Conservation (phyloP, 306 rosid species). For the Gastrolobium bilobum region DNA sequence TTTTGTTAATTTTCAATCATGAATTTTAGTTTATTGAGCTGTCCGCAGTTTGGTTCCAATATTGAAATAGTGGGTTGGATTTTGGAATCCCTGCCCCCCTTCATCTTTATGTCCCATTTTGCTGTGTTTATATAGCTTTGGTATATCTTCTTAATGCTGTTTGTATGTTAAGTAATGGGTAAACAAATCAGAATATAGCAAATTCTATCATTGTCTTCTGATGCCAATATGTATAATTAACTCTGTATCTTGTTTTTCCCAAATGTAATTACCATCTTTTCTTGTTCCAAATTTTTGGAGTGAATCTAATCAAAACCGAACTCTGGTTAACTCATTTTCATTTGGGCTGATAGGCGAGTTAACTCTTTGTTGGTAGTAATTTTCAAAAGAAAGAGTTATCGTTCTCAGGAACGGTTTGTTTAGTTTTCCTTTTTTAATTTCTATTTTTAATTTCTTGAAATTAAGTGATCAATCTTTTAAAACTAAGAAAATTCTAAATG, state of each 20-base stretch:
- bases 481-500: too few relatives aligned
- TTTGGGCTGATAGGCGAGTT: neutral
- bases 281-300: neutral
- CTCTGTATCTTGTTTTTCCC: neutral
- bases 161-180: neutral
- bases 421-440: too few relatives aligned
- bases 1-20: constrained; percentile 44
- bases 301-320: neutral
- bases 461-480: too few relatives aligned
- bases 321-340: neutral
- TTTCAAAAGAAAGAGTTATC: too few relatives aligned
- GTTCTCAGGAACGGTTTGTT: too few relatives aligned
- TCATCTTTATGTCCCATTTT: neutral
- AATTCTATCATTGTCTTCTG: constrained; percentile 3
- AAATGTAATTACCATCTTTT: neutral
- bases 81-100: constrained; percentile 13
- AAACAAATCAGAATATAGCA: neutral
- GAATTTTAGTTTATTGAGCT: constrained; percentile 5
- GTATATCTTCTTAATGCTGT: neutral
- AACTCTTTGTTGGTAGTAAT: too few relatives aligned
- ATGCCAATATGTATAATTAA: neutral
- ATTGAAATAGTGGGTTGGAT: constrained; percentile 22
- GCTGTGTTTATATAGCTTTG: neutral
- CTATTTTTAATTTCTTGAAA: too few relatives aligned
- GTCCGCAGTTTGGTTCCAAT: constrained; percentile 16